These are phyloP conservation scores for Astrocystis sublimbata DNA, from an alignment of 495 filamentous ascomycete species.

Conservation along the genomic window DNA sequence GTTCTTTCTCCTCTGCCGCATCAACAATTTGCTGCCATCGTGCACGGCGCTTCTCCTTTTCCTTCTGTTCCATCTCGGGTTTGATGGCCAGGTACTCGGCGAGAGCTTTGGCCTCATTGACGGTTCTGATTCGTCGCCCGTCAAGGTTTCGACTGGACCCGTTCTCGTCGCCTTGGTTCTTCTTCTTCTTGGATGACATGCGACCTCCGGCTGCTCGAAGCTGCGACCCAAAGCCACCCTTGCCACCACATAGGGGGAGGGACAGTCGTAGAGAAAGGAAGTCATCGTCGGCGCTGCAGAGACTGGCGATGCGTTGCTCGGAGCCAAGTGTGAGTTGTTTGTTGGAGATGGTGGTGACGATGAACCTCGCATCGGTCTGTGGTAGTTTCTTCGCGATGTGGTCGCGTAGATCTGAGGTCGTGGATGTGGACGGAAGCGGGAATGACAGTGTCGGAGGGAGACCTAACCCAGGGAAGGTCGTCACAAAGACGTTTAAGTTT, in stretches of 20 bases:
- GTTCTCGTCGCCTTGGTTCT: constrained; percentile 77
- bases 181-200: constrained; percentile 93
- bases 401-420: constrained; percentile 64
- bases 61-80: constrained; percentile 92
- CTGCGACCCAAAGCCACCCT: constrained; percentile 96
- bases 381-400: constrained; percentile 67
- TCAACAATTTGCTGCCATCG: constrained; percentile 86
- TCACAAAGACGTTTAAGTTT: constrained; percentile 78
- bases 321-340: constrained; percentile 59
- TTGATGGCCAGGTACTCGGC: constrained; percentile 95
- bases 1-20: constrained; percentile 73
- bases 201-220: constrained; percentile 94
- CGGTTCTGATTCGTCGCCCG: constrained; percentile 83
- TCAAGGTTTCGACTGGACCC: constrained; percentile 91
- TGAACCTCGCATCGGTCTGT: constrained; percentile 53
- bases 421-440: constrained; percentile 63
- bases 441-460: constrained; percentile 77
- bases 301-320: constrained; percentile 52
- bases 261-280: constrained; percentile 82
- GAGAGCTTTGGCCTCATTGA: constrained; percentile 90
- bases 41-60: constrained; percentile 78
- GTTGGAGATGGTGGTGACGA: constrained; percentile 81
- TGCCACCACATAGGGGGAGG: constrained; percentile 78
- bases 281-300: constrained; percentile 52
- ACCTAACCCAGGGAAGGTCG: constrained; percentile 77